Base-by-base conservation (phyloP, 805 yeast species). In the Scheffersomyces amazonensis region DNA sequence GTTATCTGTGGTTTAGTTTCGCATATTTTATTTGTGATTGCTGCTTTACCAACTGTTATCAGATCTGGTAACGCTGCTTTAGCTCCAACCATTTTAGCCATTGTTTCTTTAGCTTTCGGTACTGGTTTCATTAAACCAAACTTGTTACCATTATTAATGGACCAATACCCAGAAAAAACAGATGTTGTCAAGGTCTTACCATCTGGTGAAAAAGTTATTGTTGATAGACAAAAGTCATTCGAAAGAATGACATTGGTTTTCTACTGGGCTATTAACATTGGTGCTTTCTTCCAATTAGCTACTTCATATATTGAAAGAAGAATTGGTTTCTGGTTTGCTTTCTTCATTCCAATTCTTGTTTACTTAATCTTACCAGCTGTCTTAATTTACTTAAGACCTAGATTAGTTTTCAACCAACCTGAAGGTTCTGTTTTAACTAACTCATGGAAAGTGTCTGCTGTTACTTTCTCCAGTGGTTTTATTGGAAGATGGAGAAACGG, bases 201-300 rank as follows among this genome's bases (percentile, higher is more conserved):
- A 47, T 54, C 69, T 20, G 95, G 95, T 40, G 81, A 80, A 53
- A 71, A 73, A 34, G 90, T 84, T 24, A 78, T 83, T 48, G 60
- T 73, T 32, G 76, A 72, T 48, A 64, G 75, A 38, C 69, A 66
- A 49, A 59, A 67, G 39, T 54, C 74, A 4, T 53, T 71, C 40
- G 68, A 65, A 49, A 54, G 70, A 50, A 66, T 64, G 56, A 50
- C 73, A 16, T 60, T 75, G 52, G 60, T 70, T 32, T 76, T 75
- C 54, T 76, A 76, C 56, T 75, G 79, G 77, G 59, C 75, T 36
- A 76, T 77, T 47, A 77, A 75, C 49, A 62, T 74, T 43, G 81
- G 81, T 44, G 74, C 78, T 8, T 74, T 76, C 56, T 64, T 74
- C 48, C 73, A 66, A 48, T 58, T 76, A 37, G 80, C 76, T 16